Base-by-base conservation (phyloP, 2,329 filamentous ascomycete genomes). In the Colletotrichum tamarilloi region DNA sequence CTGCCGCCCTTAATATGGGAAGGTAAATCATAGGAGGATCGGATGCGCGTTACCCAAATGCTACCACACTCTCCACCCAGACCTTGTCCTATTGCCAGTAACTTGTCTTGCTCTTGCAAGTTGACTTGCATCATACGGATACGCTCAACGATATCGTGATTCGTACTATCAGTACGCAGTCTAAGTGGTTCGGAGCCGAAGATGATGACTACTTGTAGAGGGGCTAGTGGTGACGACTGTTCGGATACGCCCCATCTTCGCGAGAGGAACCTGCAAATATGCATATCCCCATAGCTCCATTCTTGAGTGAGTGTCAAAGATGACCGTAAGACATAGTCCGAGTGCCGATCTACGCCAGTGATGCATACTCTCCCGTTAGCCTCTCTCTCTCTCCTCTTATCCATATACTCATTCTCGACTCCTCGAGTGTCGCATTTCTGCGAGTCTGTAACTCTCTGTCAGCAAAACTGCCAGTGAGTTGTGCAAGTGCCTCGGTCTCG, bases 1-100 rank as follows among this genome's bases (percentile, higher is more conserved):
- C 32, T 49, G 46, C 22, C 66, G 49, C 67, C 70, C 70, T 70
- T 73, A 70, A 73, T 73, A 70, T 46, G 70, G 70, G 26, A 70
- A 73, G 55, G 70, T 52, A 68, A 67, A 73, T 73, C 70, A 73
- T 73, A 65, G 19, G 14, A 60, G 30, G 52, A 59, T 56, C 52
- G 52, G 59, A 52, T 60, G 42, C 60, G 42, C 42, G 28, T 53
- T 52, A 24, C 28, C 46, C 53, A 63, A 63, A 53, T 24, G 60
- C 12, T 28, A 53, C 38, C 14, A 62, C 64, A 19, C 42, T 38
- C 68, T 62, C 68, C 68, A 67, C 68, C 24, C 32, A n/a, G n/a
- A 16, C 32, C 11, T 38, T 42, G 22, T 12, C n/a, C 4, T n/a
- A 22, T 4, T 8, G 9, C 11, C 32, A 8, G 28, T 19, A 57